A percentile compares a stretch with the other conserved stretches of the same genome.
phyloP scores from a whole-genome alignment of 768 basidiomycete species.

The Suillus alpinus region DNA sequence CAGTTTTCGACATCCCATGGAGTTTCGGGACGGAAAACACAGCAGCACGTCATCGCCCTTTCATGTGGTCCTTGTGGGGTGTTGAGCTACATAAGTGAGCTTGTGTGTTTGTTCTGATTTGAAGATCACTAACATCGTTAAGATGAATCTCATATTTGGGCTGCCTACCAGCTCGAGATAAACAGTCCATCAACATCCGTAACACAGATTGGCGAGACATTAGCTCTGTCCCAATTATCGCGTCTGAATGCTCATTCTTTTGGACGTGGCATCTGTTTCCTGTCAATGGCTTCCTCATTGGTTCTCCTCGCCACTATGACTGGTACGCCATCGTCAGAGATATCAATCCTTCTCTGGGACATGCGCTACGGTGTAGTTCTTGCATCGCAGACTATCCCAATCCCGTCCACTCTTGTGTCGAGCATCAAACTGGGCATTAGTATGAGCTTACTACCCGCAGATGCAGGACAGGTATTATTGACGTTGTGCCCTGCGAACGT shows the following conservation, averaged over 20 bases:
- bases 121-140: slow-evolving; percentile 3
- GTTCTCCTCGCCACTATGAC: slow-evolving; percentile 51
- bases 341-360: slow-evolving; percentile 65
- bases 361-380: slow-evolving; percentile 65
- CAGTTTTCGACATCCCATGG: neutral
- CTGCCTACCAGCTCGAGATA: slow-evolving; percentile 31
- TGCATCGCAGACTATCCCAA: slow-evolving; percentile 47
- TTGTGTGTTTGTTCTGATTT: neutral
- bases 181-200: slow-evolving; percentile 23
- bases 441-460: slow-evolving; percentile 31
- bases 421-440: slow-evolving; percentile 28
- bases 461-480: slow-evolving; percentile 50
- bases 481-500: slow-evolving; percentile 26
- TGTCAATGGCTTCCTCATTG: slow-evolving; percentile 56
- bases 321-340: slow-evolving; percentile 31
- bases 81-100: slow-evolving; percentile 50
- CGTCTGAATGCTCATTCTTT: slow-evolving; percentile 1
- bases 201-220: slow-evolving; percentile 18
- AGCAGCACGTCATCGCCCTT: slow-evolving; percentile 10
- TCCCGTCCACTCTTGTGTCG: slow-evolving; percentile 42
- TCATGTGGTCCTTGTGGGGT: slow-evolving; percentile 44
- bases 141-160: slow-evolving; percentile 48
- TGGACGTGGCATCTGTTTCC: slow-evolving; percentile 30
- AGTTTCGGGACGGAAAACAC: neutral
- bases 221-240: slow-evolving; percentile 27